Evolutionary conservation across 2,329 filamentous ascomycete species (phyloP).

Genomic region (Coniochaeta ligniaria): DNA sequence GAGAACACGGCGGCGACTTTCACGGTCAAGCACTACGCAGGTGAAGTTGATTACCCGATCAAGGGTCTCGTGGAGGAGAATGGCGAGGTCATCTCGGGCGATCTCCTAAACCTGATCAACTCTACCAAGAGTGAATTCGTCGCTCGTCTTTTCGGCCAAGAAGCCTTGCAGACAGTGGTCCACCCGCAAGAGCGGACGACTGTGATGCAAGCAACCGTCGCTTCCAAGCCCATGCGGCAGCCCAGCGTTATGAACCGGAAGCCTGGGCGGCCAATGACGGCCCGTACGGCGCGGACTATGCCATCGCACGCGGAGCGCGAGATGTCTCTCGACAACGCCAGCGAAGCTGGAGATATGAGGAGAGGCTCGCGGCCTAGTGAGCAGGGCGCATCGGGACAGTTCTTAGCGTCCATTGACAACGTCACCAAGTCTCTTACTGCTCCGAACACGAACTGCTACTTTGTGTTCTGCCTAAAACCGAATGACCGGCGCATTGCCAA

Average conservation of each 20-base stretch:
- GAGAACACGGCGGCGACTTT: conserved; percentile 76
- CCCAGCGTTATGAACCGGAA: conserved; percentile 88
- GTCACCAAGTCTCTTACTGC: conserved; percentile 81
- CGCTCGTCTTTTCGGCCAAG: conserved; percentile 87
- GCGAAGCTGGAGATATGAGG: conserved; percentile 37
- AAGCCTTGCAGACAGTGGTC: conserved; percentile 84
- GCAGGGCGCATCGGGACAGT: conserved; percentile 89
- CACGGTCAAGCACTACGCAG: conserved; percentile 90
- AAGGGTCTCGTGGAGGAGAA: conserved; percentile 90
- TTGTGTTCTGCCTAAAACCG: conserved; percentile 94
- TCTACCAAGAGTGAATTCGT: conserved; percentile 86
- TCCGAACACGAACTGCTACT: conserved; percentile 85
- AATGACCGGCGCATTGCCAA: conserved; percentile 97
- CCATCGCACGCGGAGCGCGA: conserved; percentile 28
- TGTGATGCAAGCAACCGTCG: conserved; percentile 93
- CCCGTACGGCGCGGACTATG: conserved; percentile 16
- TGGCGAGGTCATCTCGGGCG: conserved; percentile 89
- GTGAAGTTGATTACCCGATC: conserved; percentile 90
- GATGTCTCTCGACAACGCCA: conserved; percentile 33
- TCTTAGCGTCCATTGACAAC: conserved; percentile 80
- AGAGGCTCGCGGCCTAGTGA: conserved; percentile 44
- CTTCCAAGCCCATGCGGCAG: conserved; percentile 86
- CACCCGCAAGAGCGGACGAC: conserved; percentile 86
- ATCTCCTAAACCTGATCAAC: conserved; percentile 90
- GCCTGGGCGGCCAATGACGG: conserved; percentile 37